Base-by-base conservation (phyloP, 1,139 yeast genomes). In the Tardiomyces digboiensis region DNA sequence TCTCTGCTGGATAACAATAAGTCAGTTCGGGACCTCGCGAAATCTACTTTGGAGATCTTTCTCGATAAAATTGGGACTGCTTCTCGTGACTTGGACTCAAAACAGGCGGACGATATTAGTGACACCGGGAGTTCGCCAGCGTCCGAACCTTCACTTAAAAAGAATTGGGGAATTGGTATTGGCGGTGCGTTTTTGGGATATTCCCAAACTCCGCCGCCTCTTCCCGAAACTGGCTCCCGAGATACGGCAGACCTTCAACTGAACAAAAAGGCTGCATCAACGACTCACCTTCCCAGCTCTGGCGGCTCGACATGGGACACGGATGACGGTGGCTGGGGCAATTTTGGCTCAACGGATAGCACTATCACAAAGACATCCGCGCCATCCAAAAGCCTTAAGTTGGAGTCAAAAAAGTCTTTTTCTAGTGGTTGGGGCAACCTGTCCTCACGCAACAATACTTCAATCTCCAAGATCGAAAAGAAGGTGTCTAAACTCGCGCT, bases 1-100 rank as follows among this genome's bases (percentile, higher is more conserved):
- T 78, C 91, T 0, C 68, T 91, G 47, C 73, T 91, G 62, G 98
- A 91, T 59, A 74, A 70, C 45, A 81, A 82, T 46, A 71, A 77
- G 1, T 73, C 76, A 44, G 91, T 89, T 1, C 70, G 97, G 45
- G 62, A 62, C 1, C 86, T 82, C 55, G 95, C 97, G 0, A 77
- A 76, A 51, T 64, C 71, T 42, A 72, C 87, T 0, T 80, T 88
- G 56, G 78, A 79, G 36, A 51, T 74, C 29, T 85, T 82, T 56
- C 72, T 87, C 59, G 68, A 70, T 16, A 76, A 80, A 46, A 82
- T 87, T 8, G 16, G 33, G 3, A 16, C 33, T 3, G 33, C 33
- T 26, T n/a, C 33, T 8, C 33, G 33, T 5, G 33, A 26, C 10
- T 16, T 26, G 16, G 33, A 26, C 33, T n/a, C 33, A n/a, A 26